Evolutionary conservation across 2,329 filamentous ascomycete species (phyloP), one percentile per base, ranked within the genome.

Genomic region (Colletotrichum salicis): DNA sequence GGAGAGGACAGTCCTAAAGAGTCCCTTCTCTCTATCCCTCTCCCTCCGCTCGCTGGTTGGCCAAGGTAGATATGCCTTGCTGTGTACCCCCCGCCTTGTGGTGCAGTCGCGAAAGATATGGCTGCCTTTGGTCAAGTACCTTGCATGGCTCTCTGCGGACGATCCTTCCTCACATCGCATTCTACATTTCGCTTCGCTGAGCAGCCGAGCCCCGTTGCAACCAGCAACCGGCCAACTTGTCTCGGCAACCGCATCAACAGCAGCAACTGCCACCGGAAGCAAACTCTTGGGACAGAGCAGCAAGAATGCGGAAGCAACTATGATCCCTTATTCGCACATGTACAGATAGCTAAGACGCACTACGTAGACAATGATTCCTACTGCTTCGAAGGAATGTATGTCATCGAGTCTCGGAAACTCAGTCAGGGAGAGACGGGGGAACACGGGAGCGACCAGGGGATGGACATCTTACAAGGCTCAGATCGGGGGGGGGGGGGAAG

Each of bases 181-280:
- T 69, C n/a, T 57, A 29, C 31, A 71, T 64, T 69, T 69, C 69
- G 69, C 69, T 71, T 69, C 24, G 69, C 22, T 29, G 29, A 11
- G 52, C 51, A 71, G 58, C 59, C 64, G 65, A 69, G 58, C 54
- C 59, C 54, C 55, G 55, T 69, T 69, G 65, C 69, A 59, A 64
- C 65, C 54, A 69, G 69, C 69, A 71, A 69, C 69, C 59, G 55
- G 48, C 48, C 7, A 55, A 55, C 52, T 55, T 27, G 52, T 29
- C 52, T 55, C 22, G 27, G 52, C 52, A 55, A 55, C 24, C 52
- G 12, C 54, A 48, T 65, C 27, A 57, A 64, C 54, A 48, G 58
- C 27, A 57, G 68, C 63, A 55, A 59, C 45, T 69, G n/a, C 31
- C 58, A 27, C 7, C 6, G 27, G 41, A 19, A 33, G 33, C n/a